Conservation (phyloP, 2,329 filamentous ascomycete species). For the Pseudogymnoascus pannorum region DNA sequence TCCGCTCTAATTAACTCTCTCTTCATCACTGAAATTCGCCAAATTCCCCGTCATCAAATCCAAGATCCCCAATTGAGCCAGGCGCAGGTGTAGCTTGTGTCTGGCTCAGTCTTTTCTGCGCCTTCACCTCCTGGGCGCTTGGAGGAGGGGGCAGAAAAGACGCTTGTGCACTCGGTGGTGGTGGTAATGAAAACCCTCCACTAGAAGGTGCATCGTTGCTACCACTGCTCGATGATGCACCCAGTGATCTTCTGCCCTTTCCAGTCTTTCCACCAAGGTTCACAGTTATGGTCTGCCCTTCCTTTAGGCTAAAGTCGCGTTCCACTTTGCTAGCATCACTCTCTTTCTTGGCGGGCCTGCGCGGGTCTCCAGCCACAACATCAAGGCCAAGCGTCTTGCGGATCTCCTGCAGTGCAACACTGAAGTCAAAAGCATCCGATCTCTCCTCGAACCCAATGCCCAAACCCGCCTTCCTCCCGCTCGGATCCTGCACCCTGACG, state of each 20-base stretch:
- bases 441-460: slow-evolving; percentile 85
- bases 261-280: slow-evolving; percentile 55
- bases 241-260: slow-evolving; percentile 23
- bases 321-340: slow-evolving; percentile 42
- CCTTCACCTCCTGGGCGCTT: slow-evolving; percentile 52
- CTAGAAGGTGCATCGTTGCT: slow-evolving; percentile 32
- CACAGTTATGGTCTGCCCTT: slow-evolving; percentile 82
- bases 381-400: slow-evolving; percentile 61
- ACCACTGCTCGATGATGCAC: slow-evolving; percentile 19
- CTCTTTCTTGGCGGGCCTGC: slow-evolving; percentile 25
- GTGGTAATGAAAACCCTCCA: slow-evolving; percentile 65
- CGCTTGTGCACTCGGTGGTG: slow-evolving; percentile 46
- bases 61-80: slow-evolving; percentile 51
- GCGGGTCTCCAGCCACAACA: slow-evolving; percentile 28
- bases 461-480: slow-evolving; percentile 68
- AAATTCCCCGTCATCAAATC: slow-evolving; percentile 84
- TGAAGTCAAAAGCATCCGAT: slow-evolving; percentile 79
- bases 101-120: slow-evolving; percentile 48
- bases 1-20: slow-evolving; percentile 4
- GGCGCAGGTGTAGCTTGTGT: slow-evolving; percentile 40
- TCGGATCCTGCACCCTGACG: slow-evolving; percentile 67
- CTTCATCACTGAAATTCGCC: slow-evolving; percentile 57
- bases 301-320: slow-evolving; percentile 78
- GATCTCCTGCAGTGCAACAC: slow-evolving; percentile 71
- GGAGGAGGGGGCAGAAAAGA: slow-evolving; percentile 57